Evolutionary conservation across 2,329 filamentous ascomycete species (phyloP).

Genomic region (Raffaelea arxii): DNA sequence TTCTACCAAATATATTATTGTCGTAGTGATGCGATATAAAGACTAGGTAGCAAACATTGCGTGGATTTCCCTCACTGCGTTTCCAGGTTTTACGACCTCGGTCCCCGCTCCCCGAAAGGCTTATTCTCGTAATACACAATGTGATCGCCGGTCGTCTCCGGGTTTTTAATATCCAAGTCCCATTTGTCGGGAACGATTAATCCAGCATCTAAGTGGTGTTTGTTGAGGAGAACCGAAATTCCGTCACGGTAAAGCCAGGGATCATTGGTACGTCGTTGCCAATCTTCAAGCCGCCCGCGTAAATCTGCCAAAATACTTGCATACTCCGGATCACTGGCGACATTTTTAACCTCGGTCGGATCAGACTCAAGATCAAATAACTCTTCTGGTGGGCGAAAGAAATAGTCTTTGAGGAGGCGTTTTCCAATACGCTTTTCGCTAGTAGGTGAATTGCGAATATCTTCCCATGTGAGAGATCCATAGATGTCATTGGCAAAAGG

Average conservation of each 20-base stretch:
- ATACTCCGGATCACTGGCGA: constrained; percentile 19
- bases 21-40: too few relatives aligned
- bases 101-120: not conserved
- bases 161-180: constrained; percentile 7
- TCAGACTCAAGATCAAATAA: constrained; percentile 35
- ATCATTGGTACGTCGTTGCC: constrained; percentile 19
- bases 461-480: constrained; percentile 31
- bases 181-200: constrained; percentile 17
- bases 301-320: constrained; percentile 20
- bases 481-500: constrained; percentile 38
- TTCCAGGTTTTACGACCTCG: too few relatives aligned
- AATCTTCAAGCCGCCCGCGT: constrained; percentile 18
- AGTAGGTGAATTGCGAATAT: constrained; percentile 25
- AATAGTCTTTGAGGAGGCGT: constrained; percentile 29
- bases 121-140: not conserved
- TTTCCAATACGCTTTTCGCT: constrained; percentile 24
- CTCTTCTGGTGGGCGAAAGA: constrained; percentile 34
- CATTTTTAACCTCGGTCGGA: constrained; percentile 18
- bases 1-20: too few relatives aligned
- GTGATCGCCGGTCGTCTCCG: not conserved
- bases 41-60: too few relatives aligned
- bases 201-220: constrained; percentile 11
- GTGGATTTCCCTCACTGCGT: too few relatives aligned
- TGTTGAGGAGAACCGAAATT: constrained; percentile 10
- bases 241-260: constrained; percentile 19